These are phyloP conservation scores for Paragyromitra xinjiangensis DNA, from an alignment of 495 filamentous ascomycete species.

Conservation along the genomic window DNA sequence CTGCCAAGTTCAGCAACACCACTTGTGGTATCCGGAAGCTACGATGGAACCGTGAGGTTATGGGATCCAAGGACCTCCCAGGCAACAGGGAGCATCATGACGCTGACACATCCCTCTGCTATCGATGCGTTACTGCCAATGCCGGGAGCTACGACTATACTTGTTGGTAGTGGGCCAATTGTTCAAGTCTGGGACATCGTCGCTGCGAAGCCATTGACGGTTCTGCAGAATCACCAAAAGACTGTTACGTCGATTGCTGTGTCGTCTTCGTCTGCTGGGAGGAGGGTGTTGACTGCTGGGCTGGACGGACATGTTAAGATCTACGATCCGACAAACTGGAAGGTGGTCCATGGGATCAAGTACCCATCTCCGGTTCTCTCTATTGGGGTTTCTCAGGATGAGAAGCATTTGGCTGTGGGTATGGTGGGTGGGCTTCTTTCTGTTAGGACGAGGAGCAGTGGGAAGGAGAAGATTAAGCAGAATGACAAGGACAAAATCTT, in stretches of 20 bases:
- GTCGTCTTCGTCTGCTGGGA: slow-evolving; percentile 70
- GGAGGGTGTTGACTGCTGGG: slow-evolving; percentile 80
- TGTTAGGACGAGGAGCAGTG: slow-evolving; percentile 83
- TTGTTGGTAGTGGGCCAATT: slow-evolving; percentile 84
- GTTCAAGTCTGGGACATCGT: slow-evolving; percentile 95
- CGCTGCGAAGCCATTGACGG: slow-evolving; percentile 82
- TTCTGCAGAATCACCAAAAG: slow-evolving; percentile 96
- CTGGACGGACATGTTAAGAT: slow-evolving; percentile 97
- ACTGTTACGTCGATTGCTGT: slow-evolving; percentile 83
- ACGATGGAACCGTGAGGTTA: slow-evolving; percentile 89
- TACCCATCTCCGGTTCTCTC: slow-evolving; percentile 90
- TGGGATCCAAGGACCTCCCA: slow-evolving; percentile 78
- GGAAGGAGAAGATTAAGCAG: slow-evolving; percentile 74
- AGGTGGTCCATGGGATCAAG: slow-evolving; percentile 88
- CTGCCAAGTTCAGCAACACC: slow-evolving; percentile 80
- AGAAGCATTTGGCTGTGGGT: slow-evolving; percentile 89
- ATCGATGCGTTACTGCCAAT: slow-evolving; percentile 88
- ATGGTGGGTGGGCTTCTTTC: slow-evolving; percentile 91
- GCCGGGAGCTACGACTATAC: slow-evolving; percentile 81
- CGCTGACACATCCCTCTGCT: slow-evolving; percentile 88
- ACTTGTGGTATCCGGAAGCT: slow-evolving; percentile 84
- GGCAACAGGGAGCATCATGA: slow-evolving; percentile 64
- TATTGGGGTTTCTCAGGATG: slow-evolving; percentile 77
- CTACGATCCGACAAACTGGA: slow-evolving; percentile 90
- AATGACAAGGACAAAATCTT: slow-evolving; percentile 79